Percentiles rank a stretch among this genome's conserved stretches.
These are phyloP conservation scores for Talaromyces pinophilus DNA, from an alignment of 2,329 filamentous ascomycete genomes.

Conservation along the genomic window DNA sequence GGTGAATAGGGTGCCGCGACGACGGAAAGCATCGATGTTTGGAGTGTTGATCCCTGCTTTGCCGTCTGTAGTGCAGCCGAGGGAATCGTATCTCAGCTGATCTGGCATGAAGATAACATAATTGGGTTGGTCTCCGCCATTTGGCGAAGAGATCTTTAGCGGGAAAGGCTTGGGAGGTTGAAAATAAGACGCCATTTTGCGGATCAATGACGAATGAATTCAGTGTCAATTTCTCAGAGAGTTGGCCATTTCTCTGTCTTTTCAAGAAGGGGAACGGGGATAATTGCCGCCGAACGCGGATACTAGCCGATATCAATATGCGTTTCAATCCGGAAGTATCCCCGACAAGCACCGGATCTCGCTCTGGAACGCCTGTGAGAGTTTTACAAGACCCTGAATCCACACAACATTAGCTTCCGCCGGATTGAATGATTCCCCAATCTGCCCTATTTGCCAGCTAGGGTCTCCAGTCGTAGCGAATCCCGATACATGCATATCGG, in stretches of 20 bases:
- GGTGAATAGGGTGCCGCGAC: conserved; percentile 34
- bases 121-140: conserved; percentile 6
- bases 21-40: conserved; percentile 48
- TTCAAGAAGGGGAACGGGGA: not conserved
- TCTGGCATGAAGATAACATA: conserved; percentile 51
- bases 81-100: conserved; percentile 50
- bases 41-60: not conserved
- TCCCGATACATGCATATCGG: not conserved
- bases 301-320: not conserved
- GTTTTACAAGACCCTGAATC: not conserved
- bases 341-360: not conserved
- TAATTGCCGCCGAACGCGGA: not conserved
- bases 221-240: not conserved
- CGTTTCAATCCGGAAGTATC: not conserved
- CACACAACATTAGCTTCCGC: not conserved
- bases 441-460: not conserved
- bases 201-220: not conserved
- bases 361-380: not conserved
- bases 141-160: not conserved
- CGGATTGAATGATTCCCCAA: not conserved
- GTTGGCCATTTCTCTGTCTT: not conserved
- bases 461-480: not conserved
- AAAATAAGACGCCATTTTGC: conserved; percentile 3
- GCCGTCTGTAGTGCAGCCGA: conserved; percentile 37
- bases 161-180: not conserved